Conservation (phyloP, 768 basidiomycete genomes). For the Podaxis sp. region DNA sequence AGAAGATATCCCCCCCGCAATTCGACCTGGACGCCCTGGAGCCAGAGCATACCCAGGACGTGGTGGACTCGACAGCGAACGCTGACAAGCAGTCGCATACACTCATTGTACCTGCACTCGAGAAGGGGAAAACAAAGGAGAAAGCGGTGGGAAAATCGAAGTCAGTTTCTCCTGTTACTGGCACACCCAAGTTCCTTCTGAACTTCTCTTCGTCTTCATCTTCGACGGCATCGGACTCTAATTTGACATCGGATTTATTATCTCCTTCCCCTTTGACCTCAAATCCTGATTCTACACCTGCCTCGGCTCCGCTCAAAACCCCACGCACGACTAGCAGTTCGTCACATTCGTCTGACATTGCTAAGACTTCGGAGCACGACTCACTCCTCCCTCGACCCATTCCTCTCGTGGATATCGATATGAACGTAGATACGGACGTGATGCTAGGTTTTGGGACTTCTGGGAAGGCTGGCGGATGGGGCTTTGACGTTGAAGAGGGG, state of each 20-base stretch:
- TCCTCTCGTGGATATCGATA: constrained; percentile 4
- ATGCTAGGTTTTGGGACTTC: not conserved
- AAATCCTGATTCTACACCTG: constrained; percentile 1
- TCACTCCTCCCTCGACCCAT: constrained; percentile 1
- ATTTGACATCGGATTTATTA: not conserved
- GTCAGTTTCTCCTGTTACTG: not conserved
- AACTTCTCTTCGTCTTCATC: constrained; percentile 12
- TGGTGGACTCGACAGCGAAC: not conserved
- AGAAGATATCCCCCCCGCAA: constrained; percentile 9
- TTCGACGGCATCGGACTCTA: constrained; percentile 1
- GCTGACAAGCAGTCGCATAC: not conserved
- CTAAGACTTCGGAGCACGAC: not conserved
- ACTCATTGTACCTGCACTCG: not conserved
- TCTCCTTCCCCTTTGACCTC: constrained; percentile 9
- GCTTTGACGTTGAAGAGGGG: not conserved
- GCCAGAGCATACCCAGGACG: not conserved
- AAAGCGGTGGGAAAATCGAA: not conserved
- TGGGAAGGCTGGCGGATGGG: not conserved
- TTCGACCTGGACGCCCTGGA: not conserved
- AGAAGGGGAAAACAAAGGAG: not conserved
- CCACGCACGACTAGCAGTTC: constrained; percentile 1
- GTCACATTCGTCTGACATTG: constrained; percentile 11
- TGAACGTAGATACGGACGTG: not conserved
- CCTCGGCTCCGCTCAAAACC: not conserved
- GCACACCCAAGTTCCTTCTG: constrained; percentile 3